Percentiles rank a stretch among this genome's conserved stretches.
Evolutionary conservation across 176 grass and related monocot species (phyloP).

Genomic region (Oryza coarctata): DNA sequence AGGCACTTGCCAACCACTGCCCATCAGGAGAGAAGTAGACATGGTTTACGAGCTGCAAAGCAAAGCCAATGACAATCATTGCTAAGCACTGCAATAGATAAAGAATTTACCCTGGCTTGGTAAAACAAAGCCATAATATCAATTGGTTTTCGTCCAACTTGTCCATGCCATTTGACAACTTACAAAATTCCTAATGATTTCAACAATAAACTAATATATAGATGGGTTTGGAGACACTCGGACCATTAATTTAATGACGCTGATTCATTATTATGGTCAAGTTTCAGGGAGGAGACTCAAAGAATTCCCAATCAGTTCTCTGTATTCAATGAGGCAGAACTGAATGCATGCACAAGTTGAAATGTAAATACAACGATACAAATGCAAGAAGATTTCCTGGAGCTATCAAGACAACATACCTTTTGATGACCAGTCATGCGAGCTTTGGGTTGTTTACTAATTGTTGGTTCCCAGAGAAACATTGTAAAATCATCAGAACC

Average conservation of each 20-base stretch:
- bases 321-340: background rate
- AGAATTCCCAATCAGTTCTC: background rate
- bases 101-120: background rate
- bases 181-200: constrained; percentile 6
- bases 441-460: constrained; percentile 73
- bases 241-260: too few relatives aligned
- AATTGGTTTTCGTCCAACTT: background rate
- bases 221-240: background rate
- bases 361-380: background rate
- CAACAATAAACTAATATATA: background rate
- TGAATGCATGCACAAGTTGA: background rate
- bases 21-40: constrained; percentile 99
- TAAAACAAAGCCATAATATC: background rate
- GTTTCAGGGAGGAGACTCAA: background rate
- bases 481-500: constrained; percentile 97
- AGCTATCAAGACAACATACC: constrained; percentile 42
- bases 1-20: constrained; percentile 96
- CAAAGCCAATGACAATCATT: constrained; percentile 24
- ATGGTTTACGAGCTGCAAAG: constrained; percentile 88
- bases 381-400: background rate
- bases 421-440: constrained; percentile 99
- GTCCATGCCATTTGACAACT: background rate
- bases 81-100: background rate
- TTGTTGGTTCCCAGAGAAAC: constrained; percentile 93
- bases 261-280: background rate